Percentiles rank a stretch among this genome's conserved stretches.
phyloP scores from a whole-genome alignment of 2,329 filamentous ascomycete species.

The Seiridium unicorne region DNA sequence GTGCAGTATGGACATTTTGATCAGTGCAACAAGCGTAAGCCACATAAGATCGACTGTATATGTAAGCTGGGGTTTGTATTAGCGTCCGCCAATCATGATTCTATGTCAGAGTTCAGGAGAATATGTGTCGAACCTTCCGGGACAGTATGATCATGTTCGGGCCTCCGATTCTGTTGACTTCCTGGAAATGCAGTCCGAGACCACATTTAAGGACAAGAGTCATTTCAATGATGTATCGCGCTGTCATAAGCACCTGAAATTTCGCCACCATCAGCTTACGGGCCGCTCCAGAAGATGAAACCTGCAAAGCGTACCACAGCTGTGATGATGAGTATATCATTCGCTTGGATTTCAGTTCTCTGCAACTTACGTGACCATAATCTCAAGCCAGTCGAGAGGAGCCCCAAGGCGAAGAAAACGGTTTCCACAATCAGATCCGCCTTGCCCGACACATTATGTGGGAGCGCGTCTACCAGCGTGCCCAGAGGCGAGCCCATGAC shows the following conservation, averaged over 20 bases:
- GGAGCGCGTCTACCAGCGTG: not conserved
- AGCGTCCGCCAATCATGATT: too few species aligned
- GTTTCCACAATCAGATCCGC: conserved; percentile 12
- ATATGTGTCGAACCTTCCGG: not conserved
- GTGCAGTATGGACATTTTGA: conserved; percentile 17
- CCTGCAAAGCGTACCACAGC: conserved; percentile 2
- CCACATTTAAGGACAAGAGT: conserved; percentile 12
- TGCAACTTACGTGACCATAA: conserved; percentile 15
- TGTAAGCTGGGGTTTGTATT: too few species aligned
- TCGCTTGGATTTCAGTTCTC: conserved; percentile 6
- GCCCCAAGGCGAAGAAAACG: conserved; percentile 6
- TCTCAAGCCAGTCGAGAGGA: conserved; percentile 12
- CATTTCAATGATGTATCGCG: conserved; percentile 13
- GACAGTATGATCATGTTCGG: conserved; percentile 6
- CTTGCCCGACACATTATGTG: conserved; percentile 8
- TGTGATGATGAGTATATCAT: conserved; percentile 13
- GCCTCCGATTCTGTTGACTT: conserved; percentile 7
- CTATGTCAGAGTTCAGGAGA: too few species aligned
- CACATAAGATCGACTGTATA: conserved; percentile 10
- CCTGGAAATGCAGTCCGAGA: conserved; percentile 11
- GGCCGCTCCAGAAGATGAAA: not conserved
- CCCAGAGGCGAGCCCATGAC: not conserved
- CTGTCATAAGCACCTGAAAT: conserved; percentile 7
- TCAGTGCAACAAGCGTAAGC: conserved; percentile 8
- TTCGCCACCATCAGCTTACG: not conserved